Evolutionary conservation across 2,329 filamentous ascomycete genomes (phyloP).

Genomic region (Talaromyces piceae): DNA sequence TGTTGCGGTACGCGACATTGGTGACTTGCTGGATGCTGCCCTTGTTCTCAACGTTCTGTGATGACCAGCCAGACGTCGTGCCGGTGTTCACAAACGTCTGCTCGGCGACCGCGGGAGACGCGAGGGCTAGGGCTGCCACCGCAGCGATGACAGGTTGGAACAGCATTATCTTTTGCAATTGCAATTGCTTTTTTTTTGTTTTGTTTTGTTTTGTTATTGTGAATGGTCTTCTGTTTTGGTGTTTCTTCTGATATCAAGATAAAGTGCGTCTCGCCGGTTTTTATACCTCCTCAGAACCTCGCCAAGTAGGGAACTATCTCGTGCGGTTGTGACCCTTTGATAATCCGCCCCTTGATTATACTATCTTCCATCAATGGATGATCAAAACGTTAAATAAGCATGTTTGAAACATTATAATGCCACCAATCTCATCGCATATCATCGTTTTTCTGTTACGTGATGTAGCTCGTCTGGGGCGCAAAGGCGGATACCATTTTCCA

Average conservation of each 20-base stretch:
- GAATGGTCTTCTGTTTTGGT: too few relatives aligned
- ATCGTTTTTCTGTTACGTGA: neutral
- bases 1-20: slow-evolving; percentile 32
- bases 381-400: neutral
- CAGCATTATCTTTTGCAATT: neutral
- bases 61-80: slow-evolving; percentile 36
- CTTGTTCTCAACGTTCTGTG: slow-evolving; percentile 33
- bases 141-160: neutral
- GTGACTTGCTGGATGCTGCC: slow-evolving; percentile 38
- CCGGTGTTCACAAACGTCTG: slow-evolving; percentile 18
- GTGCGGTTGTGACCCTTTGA: neutral
- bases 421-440: neutral
- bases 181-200: neutral
- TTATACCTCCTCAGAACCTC: neutral
- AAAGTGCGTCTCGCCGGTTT: neutral
- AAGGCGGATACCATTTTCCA: neutral
- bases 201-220: too few relatives aligned
- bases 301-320: neutral
- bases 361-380: neutral
- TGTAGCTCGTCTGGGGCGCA: neutral
- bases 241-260: neutral
- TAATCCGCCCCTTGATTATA: neutral
- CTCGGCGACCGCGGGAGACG: slow-evolving; percentile 5
- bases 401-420: neutral
- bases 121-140: slow-evolving; percentile 2